Percentiles rank a stretch among this genome's conserved stretches.
phyloP scores from a whole-genome alignment of 2,329 filamentous ascomycete species.

The Diaporthe capsici region DNA sequence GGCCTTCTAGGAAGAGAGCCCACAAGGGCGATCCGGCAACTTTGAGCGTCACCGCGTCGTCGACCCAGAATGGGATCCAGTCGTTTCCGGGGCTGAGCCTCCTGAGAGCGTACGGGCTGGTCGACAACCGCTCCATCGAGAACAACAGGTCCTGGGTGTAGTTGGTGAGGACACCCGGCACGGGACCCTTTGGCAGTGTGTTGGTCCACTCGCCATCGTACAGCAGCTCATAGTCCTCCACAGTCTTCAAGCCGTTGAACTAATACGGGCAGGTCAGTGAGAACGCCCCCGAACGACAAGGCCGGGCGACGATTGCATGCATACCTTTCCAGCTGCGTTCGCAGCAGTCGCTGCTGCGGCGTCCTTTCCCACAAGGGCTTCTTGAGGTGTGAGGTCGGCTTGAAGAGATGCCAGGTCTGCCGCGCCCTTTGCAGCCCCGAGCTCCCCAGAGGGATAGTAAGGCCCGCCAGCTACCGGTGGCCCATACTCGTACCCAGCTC shows the following conservation, averaged over 20 bases:
- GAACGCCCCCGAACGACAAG: neutral
- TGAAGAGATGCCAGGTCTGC: constrained; percentile 38
- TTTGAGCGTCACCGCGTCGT: constrained; percentile 47
- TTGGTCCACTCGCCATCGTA: constrained; percentile 58
- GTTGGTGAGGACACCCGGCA: constrained; percentile 57
- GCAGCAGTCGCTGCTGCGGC: neutral
- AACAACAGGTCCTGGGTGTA: constrained; percentile 62
- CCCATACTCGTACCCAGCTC: constrained; percentile 37
- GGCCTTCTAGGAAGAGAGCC: constrained; percentile 52
- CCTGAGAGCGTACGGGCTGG: constrained; percentile 56
- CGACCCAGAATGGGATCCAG: constrained; percentile 54
- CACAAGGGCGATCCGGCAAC: constrained; percentile 52
- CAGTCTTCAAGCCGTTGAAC: constrained; percentile 49
- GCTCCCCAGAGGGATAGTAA: constrained; percentile 37
- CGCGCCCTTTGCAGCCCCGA: constrained; percentile 38
- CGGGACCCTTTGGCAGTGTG: constrained; percentile 53
- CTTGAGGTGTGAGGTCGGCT: constrained; percentile 29
- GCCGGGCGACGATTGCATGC: constrained; percentile 10
- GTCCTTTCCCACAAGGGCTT: constrained; percentile 22
- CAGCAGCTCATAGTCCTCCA: constrained; percentile 56
- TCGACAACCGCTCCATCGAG: constrained; percentile 62
- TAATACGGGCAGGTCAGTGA: constrained; percentile 32
- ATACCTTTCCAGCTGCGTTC: constrained; percentile 28
- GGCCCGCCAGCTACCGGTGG: constrained; percentile 42
- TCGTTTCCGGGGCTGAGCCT: constrained; percentile 51